Base-by-base conservation (phyloP, 257 asterid genomes). In the Plantago elongata region DNA sequence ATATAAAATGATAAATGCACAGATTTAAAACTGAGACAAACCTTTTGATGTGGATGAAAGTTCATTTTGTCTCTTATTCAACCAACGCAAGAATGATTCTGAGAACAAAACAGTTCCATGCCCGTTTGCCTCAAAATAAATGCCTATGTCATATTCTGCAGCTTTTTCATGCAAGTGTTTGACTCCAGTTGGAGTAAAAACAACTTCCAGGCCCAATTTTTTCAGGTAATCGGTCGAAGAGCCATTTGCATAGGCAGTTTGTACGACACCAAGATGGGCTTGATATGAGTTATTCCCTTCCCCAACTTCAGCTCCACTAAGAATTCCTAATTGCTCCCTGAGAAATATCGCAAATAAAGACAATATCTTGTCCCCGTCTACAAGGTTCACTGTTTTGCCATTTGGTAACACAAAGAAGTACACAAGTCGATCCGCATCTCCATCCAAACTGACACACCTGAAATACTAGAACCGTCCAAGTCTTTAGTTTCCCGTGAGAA, bases 371-470 rank as follows among this genome's bases (percentile, higher is more conserved):
- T 93, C 99, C 68, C 99, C 99, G 12, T 89, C 99, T 58, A 89
- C 90, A 69, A 93, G 99, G 68, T 83, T 74, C 61, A 93, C 84
- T 75, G 78, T 83, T 66, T 76, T 51, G 67, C 82, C 64, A 75
- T 83, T 72, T 61, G 89, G 54, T 63, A 65, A 63, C 60, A 80
- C 75, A 60, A 77, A 80, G 79, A 93, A 93, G 77, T 93, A 93
- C 42, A 93, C 97, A 60, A 93, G 85, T 54, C 96, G 93, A 69
- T 93, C 99, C 59, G 96, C 97, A 71, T 93, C 99, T 54, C 99
- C 97, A 60, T 92, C 98, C 83, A 89, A 79, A 74, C 99, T 89
- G 65, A 93, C 96, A 74, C 97, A 89, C 90, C 97, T 92, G 90
- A 83, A 91, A 77, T 79, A 73, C 81, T 74, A 74, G 75, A 75